Evolutionary conservation across 192 early-diverging fungal genomes (phyloP), one percentile per base, ranked within the genome.

Genomic region (Umbelopsis sp.): DNA sequence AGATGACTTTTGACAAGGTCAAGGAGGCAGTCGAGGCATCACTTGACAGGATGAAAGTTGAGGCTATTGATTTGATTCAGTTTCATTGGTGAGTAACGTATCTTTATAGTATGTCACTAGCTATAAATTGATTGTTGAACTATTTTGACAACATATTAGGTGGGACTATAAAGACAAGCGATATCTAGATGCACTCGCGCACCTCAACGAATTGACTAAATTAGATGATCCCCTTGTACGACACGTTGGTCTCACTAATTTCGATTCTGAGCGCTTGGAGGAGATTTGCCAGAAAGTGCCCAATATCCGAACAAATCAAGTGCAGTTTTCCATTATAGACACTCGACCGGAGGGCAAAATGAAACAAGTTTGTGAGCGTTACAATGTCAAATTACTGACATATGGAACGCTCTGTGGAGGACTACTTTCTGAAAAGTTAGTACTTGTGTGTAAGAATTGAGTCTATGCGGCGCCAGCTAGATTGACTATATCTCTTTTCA

Each of bases 401-500:
- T 66, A 66, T 47, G 65, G 65, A 66, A 66, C 65, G 12, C 25
- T 66, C 45, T 66, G 41, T 23, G 65, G 65, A 20, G 65, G 65
- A 6, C n/a, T 66, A 18, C 46, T 66, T 3, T 66, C 65, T 21
- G 65, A 66, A 46, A 66, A 23, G 65, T 66, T 6, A 66, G 65
- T 66, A 21, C 10, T 2, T 8, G 16, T 4, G 22, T 7, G 4
- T 44, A 7, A 25, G 1, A 27, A 1, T 25, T 27, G 10, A 12
- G 8, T 30, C 27, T 55, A 33, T 22, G 2, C 27, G 52, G 1
- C 25, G 25, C 18, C 16, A 23, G 16, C 23, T 27, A 12, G 16
- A n/a, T 4, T 33, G 15, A 33, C 53, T 4, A 52, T 52, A 22
- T 22, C 13, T 22, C 13, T 16, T 30, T 61, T 35, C 21, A 4